Evolutionary conservation across 2,329 filamentous ascomycete species (phyloP), one percentile per base, ranked within the genome.

Genomic region (Podosphaera xanthii): DNA sequence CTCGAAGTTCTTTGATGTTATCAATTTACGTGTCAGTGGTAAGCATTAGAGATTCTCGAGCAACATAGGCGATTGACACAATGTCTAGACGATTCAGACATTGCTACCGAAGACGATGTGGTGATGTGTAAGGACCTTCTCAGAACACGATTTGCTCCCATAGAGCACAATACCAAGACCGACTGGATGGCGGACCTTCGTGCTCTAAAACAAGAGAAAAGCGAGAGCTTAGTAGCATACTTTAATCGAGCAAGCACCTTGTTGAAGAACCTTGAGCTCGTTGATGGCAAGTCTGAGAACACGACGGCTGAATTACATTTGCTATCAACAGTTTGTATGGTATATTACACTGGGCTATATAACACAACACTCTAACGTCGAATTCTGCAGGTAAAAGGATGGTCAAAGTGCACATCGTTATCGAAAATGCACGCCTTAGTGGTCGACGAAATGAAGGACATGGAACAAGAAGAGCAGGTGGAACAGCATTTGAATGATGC

Each of bases 181-280:
- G 82, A 97, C 72, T 98, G 92, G 92, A 98, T 98, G 92, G 90
- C 92, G 78, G 91, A 92, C 74, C 90, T 94, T 74, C 89, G 94
- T 79, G 91, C 98, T 75, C 90, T 98, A 22, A 22, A 22, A 22
- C 22, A 22, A 22, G 22, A 22, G 22, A 22, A 22, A 22, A 22
- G 22, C 22, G 22, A 22, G 22, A 22, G 22, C 22, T 22, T 22
- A 22, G 22, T 22, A 22, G 22, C 22, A 22, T 22, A 22, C 22
- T 22, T 22, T 22, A 22, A 22, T 22, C 22, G 1, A 22, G 22
- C 22, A 22, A 22, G 22, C 22, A 22, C 22, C 22, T 22, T 22
- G 22, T 22, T 22, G 22, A 22, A 22, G 22, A 22, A 22, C 22
- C 22, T 22, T 22, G 22, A 22, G 22, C 22, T 22, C 22, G 22